A percentile compares a stretch with the other conserved stretches of the same genome.
Evolutionary conservation across 345 rosid species (phyloP).

Genomic region (Gossypium mustelinum): DNA sequence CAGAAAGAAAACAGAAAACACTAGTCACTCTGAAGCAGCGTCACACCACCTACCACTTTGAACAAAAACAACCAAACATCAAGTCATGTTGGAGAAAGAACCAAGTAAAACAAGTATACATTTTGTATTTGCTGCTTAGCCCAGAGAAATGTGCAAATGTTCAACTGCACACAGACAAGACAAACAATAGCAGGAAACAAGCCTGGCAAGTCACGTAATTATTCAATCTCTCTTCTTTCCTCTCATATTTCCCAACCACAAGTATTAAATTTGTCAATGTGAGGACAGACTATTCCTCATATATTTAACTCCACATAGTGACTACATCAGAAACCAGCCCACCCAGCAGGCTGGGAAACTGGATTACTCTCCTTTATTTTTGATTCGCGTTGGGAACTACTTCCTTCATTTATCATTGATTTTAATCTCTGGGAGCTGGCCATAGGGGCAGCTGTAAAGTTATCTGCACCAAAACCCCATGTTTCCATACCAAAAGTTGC

Average conservation of each 20-base stretch:
- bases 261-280: background rate
- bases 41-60: background rate
- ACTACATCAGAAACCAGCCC: slow-evolving; percentile 81
- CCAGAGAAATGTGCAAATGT: slow-evolving; percentile 9
- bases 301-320: background rate
- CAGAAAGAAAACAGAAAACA: background rate
- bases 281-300: background rate
- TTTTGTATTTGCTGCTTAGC: slow-evolving; percentile 12
- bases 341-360: slow-evolving; percentile 81
- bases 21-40: background rate
- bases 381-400: slow-evolving; percentile 40
- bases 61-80: background rate
- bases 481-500: slow-evolving; percentile 44
- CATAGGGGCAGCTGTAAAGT: slow-evolving; percentile 53
- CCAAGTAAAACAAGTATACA: background rate
- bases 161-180: slow-evolving; percentile 2
- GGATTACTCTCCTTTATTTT: slow-evolving; percentile 46
- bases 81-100: background rate
- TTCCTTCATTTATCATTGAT: slow-evolving; percentile 39
- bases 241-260: slow-evolving; percentile 2
- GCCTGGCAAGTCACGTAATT: background rate
- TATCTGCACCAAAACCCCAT: slow-evolving; percentile 86
- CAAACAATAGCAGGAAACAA: background rate
- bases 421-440: slow-evolving; percentile 30
- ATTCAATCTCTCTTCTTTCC: background rate